Conservation (phyloP, 2,329 filamentous ascomycete species). For the Aspergillus luchuensis region DNA sequence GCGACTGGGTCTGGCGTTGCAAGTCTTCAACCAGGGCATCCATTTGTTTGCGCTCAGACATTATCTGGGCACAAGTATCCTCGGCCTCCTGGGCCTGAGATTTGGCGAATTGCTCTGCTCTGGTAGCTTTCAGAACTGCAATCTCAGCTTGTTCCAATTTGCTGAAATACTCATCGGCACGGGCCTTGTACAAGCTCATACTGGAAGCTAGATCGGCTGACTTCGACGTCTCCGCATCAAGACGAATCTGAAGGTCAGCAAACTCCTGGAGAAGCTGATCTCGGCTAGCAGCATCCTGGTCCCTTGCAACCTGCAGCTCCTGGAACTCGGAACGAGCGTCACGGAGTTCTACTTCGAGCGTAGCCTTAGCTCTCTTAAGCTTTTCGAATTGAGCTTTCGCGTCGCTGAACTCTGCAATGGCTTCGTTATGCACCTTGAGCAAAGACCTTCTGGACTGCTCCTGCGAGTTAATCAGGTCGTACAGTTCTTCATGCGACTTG, state of each 20-base stretch:
- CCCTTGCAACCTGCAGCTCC: constrained; percentile 74
- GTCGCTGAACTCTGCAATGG: constrained; percentile 80
- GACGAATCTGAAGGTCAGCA: constrained; percentile 86
- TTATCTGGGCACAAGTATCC: constrained; percentile 83
- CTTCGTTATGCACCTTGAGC: constrained; percentile 80
- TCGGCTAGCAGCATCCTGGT: constrained; percentile 85
- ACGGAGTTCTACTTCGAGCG: constrained; percentile 81
- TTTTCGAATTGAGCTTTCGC: constrained; percentile 86
- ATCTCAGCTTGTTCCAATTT: constrained; percentile 98
- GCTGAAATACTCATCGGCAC: constrained; percentile 94
- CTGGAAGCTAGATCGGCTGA: constrained; percentile 81
- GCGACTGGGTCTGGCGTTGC: constrained; percentile 82
- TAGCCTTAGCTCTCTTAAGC: constrained; percentile 76
- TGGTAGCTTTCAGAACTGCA: constrained; percentile 84
- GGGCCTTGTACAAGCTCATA: constrained; percentile 83
- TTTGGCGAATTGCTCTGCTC: constrained; percentile 93
- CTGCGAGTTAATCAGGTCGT: constrained; percentile 88
- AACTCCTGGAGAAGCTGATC: constrained; percentile 89
- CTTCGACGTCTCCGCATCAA: constrained; percentile 86
- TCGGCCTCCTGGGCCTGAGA: constrained; percentile 87
- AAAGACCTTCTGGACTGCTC: constrained; percentile 83
- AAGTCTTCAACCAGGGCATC: constrained; percentile 85
- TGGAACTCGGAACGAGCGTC: constrained; percentile 81
- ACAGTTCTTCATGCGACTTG: constrained; percentile 90
- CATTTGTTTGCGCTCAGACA: constrained; percentile 90